These are phyloP conservation scores for Rhizopogon rudus DNA, from an alignment of 768 basidiomycete species.

Conservation along the genomic window DNA sequence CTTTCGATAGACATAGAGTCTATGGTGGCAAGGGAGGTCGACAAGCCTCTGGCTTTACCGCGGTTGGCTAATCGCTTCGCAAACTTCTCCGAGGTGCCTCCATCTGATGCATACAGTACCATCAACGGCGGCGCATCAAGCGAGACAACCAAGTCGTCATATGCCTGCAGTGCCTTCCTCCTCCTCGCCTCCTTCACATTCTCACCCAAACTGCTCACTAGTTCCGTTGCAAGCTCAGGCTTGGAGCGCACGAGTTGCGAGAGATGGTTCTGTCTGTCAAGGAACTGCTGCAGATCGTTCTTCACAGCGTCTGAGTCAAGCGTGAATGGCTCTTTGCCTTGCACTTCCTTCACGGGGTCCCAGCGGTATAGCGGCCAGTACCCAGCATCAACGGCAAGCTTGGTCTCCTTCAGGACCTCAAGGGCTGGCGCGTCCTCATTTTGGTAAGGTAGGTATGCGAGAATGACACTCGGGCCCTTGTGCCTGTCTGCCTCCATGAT, in stretches of 20 bases:
- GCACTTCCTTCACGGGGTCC: conserved; percentile 81
- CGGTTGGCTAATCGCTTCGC: conserved; percentile 84
- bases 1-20: conserved; percentile 78
- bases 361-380: conserved; percentile 99
- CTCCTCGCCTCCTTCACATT: conserved; percentile 80
- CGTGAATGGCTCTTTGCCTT: conserved; percentile 79
- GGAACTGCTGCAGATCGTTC: conserved; percentile 88
- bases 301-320: conserved; percentile 94
- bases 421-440: conserved; percentile 74
- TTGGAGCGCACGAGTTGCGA: conserved; percentile 84
- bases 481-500: conserved; percentile 88
- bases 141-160: conserved; percentile 74
- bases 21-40: conserved; percentile 67
- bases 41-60: conserved; percentile 80
- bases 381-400: conserved; percentile 91
- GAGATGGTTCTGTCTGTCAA: conserved; percentile 94
- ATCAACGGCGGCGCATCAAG: conserved; percentile 88
- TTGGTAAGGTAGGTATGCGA: conserved; percentile 91
- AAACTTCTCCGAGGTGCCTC: conserved; percentile 93
- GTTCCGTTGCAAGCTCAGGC: conserved; percentile 75
- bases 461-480: conserved; percentile 84
- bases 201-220: conserved; percentile 82
- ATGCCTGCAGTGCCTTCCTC: conserved; percentile 76
- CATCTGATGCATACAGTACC: conserved; percentile 92
- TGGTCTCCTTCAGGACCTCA: conserved; percentile 94